Base-by-base conservation (phyloP, 129 eudicot species). In the Sambucus nigra region DNA sequence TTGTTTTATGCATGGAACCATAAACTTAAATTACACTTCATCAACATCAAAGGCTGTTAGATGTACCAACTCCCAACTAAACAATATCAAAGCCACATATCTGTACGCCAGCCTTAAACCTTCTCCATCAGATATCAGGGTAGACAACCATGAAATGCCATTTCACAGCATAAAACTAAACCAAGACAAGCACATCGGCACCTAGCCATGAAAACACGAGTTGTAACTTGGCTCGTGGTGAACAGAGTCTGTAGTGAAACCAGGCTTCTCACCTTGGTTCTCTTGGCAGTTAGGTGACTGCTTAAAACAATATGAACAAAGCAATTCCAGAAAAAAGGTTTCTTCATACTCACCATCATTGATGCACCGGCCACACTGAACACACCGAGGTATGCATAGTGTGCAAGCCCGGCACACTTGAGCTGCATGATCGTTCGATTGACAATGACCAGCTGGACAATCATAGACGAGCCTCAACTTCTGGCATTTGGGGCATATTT, bases 381-480 rank as follows among this genome's bases (percentile, higher is more conserved):
- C 69, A 65, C 98, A 91, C 39, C 95, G 73, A n/a, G 75, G 70
- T 51, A 91, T 91, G 64, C 98, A 89, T 18, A 78, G 55, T 18
- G 65, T 75, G 56, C 97, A 91, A 3, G 86, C 98, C 81, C 89
- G 66, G 60, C 98, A 91, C 25, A 9, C 25, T 5, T 42, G 40
- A 33, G 69, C 5, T 5, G 53, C 15, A 10, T 53, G 16, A 16
- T 73, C 83, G 59, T 75, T 78, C 22, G 32, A 70, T 69, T 65
- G 80, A 65, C 97, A 84, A 20, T 73, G 62, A 44, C 68, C 76
- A 25, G 67, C 66, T 3, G 98, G 80, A 54, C 98, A 91, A 49
- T 91, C 98, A 51, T 85, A 91, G 9, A 91, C 86, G 51, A 89
- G 73, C 60, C 81, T 79, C 59, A 69, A 25, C 20, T 91, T 79